Percentiles rank a stretch among this genome's conserved stretches.
phyloP scores from a whole-genome alignment of 2,329 filamentous ascomycete genomes.

The Scortechinia acanthostroma region DNA sequence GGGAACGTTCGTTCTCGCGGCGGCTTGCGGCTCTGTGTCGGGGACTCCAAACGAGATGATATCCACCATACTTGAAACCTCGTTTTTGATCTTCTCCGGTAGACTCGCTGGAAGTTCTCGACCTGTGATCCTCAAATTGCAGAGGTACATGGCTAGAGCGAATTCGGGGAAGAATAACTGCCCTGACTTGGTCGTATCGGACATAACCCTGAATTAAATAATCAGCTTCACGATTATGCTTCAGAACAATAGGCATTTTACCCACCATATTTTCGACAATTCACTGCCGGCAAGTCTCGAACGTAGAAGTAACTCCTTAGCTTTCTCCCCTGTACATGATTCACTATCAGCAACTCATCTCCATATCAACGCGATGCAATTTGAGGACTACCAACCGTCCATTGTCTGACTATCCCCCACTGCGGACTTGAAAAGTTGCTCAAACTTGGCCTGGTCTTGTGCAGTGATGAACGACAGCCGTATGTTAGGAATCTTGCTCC shows the following conservation, averaged over 20 bases:
- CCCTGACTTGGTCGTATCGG: constrained; percentile 91
- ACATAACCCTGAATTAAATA: constrained; percentile 60
- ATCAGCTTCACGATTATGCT: no score
- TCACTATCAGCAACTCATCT: background rate
- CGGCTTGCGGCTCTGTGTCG: constrained; percentile 54
- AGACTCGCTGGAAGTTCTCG: constrained; percentile 70
- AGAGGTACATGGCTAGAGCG: constrained; percentile 94
- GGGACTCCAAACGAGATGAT: constrained; percentile 92
- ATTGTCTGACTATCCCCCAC: constrained; percentile 74
- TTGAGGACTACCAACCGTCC: background rate
- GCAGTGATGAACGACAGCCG: constrained; percentile 92
- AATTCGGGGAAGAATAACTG: constrained; percentile 97
- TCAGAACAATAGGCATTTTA: constrained; percentile 5
- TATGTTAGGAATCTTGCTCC: constrained; percentile 82
- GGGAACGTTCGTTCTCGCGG: constrained; percentile 53
- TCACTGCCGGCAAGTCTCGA: constrained; percentile 83
- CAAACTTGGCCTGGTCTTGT: constrained; percentile 90
- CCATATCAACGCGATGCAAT: no score
- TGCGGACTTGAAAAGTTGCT: constrained; percentile 93
- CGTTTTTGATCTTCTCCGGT: constrained; percentile 84
- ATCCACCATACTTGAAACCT: constrained; percentile 98
- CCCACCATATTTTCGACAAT: constrained; percentile 85
- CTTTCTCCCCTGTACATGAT: constrained; percentile 82
- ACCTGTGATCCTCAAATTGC: constrained; percentile 84
- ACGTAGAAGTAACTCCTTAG: constrained; percentile 78